phyloP scores from a whole-genome alignment of 352 stramenopile genomes.

The Phytophthora ramorum region DNA sequence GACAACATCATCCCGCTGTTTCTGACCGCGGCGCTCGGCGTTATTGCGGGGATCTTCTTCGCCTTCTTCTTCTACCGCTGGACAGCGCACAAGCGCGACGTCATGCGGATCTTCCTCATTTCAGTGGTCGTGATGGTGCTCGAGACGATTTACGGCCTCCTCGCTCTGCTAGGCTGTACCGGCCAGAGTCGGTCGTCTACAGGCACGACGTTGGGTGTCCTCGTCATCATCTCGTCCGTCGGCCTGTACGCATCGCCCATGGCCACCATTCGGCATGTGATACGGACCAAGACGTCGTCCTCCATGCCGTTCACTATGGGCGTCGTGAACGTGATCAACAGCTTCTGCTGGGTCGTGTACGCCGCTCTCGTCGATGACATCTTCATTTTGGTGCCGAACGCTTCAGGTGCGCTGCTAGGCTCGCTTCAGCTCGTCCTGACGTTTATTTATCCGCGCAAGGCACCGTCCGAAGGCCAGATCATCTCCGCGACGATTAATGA shows the following conservation, averaged over 20 bases:
- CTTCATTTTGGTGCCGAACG: slow-evolving; percentile 58
- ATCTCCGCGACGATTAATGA: slow-evolving; percentile 26
- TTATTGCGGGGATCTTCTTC: slow-evolving; percentile 37
- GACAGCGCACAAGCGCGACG: slow-evolving; percentile 31
- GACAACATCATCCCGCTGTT: slow-evolving; percentile 56
- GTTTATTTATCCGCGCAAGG: slow-evolving; percentile 40
- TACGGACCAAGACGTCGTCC: slow-evolving; percentile 46
- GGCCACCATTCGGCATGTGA: slow-evolving; percentile 42
- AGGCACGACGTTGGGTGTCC: slow-evolving; percentile 37
- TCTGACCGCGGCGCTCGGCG: slow-evolving; percentile 40
- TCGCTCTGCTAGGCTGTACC: slow-evolving; percentile 35
- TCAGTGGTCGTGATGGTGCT: slow-evolving; percentile 30
- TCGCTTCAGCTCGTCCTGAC: slow-evolving; percentile 38
- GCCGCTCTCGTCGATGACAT: slow-evolving; percentile 29
- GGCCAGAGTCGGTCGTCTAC: slow-evolving; percentile 36
- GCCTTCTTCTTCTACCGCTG: slow-evolving; percentile 49
- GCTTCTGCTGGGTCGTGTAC: slow-evolving; percentile 54
- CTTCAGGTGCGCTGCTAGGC: slow-evolving; percentile 37
- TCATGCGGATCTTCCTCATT: slow-evolving; percentile 39
- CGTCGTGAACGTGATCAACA: slow-evolving; percentile 47
- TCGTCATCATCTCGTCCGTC: slow-evolving; percentile 44
- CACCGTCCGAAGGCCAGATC: slow-evolving; percentile 24
- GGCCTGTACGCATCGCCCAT: slow-evolving; percentile 43
- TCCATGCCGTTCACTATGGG: slow-evolving; percentile 62
- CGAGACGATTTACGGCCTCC: slow-evolving; percentile 38